Evolutionary conservation across 2,329 filamentous ascomycete genomes (phyloP), one percentile per base, ranked within the genome.

Genomic region (Clonostachys rhizophaga): DNA sequence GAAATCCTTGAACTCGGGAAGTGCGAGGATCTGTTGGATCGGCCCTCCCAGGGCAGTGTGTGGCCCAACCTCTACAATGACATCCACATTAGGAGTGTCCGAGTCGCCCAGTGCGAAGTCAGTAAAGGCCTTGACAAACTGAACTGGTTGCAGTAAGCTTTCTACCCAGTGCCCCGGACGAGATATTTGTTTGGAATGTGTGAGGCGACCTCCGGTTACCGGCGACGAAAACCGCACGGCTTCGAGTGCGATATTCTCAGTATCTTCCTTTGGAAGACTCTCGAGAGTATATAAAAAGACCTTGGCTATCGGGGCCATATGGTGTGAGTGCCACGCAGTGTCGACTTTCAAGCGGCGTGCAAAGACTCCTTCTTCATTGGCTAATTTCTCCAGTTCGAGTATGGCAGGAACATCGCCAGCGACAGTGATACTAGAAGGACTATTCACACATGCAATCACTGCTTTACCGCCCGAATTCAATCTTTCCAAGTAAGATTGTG

Each of bases 361-460:
- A 18, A 66, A 57, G 0, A 59, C 57, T 12, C 59, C 61, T 6
- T 55, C 48, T 1, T 47, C 53, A 6, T 54, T 30, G 42, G 64
- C 58, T 37, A 71, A 56, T 1, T 49, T 49, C 2, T 54, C 53
- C 6, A 68, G 47, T 7, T 58, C 55, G 2, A 52, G 44, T 4
- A 70, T 49, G 30, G 55, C 52, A 2, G 51, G 46, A 1, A 36
- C 39, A 24, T 71, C 69, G 11, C 74, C 74, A 0, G 74, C 74
- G 0, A 78, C 60, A 0, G 74, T 77, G 9, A 73, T 54, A 44
- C 67, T 76, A 1, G 62, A 58, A 1, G 73, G 72, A 40, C 70
- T 74, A 58, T 78, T 79, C 49, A 69, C 65, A 52, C 73, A 74
- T 9, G 61, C 66, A 39, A 67, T 55, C 3, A 46, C 5, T 34